Conservation (phyloP, 805 yeast genomes). For the Ogataea ganodermae region DNA sequence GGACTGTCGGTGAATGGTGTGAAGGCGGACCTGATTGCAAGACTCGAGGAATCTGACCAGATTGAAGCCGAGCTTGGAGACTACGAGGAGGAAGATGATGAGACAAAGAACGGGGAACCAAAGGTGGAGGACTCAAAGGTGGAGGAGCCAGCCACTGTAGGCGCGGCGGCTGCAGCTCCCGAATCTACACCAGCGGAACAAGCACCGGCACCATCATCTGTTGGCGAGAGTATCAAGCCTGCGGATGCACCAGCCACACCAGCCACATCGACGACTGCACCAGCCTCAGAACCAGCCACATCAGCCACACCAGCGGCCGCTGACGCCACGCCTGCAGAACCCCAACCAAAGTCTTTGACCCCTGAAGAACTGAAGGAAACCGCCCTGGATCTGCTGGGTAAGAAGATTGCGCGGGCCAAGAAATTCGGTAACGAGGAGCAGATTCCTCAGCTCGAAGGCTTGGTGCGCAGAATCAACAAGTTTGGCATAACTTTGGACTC, state of each 20-base stretch:
- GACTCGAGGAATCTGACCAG: slow-evolving; percentile 61
- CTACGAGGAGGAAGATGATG: slow-evolving; percentile 18
- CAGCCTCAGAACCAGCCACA: slow-evolving; percentile 15
- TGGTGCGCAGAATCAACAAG: slow-evolving; percentile 72
- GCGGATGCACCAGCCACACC: slow-evolving; percentile 15
- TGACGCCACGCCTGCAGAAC: slow-evolving; percentile 18
- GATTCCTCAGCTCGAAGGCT: slow-evolving; percentile 56
- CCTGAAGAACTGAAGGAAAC: slow-evolving; percentile 71
- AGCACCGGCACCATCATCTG: neutral
- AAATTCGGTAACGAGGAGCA: slow-evolving; percentile 70
- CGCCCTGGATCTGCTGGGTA: slow-evolving; percentile 66
- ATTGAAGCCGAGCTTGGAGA: slow-evolving; percentile 32
- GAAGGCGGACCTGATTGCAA: slow-evolving; percentile 72
- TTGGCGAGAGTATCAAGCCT: no score
- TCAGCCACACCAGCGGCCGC: slow-evolving; percentile 23
- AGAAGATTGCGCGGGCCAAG: slow-evolving; percentile 69
- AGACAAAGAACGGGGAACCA: slow-evolving; percentile 14
- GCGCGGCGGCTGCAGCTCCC: slow-evolving; percentile 14
- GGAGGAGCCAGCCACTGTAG: slow-evolving; percentile 19
- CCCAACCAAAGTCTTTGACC: slow-evolving; percentile 38
- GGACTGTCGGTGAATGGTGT: slow-evolving; percentile 74
- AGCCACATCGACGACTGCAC: neutral
- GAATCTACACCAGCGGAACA: neutral
- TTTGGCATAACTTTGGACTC: slow-evolving; percentile 77
- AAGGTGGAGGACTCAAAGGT: slow-evolving; percentile 12